phyloP scores from a whole-genome alignment of 352 stramenopile genomes.

The Phytophthora ohioensis region DNA sequence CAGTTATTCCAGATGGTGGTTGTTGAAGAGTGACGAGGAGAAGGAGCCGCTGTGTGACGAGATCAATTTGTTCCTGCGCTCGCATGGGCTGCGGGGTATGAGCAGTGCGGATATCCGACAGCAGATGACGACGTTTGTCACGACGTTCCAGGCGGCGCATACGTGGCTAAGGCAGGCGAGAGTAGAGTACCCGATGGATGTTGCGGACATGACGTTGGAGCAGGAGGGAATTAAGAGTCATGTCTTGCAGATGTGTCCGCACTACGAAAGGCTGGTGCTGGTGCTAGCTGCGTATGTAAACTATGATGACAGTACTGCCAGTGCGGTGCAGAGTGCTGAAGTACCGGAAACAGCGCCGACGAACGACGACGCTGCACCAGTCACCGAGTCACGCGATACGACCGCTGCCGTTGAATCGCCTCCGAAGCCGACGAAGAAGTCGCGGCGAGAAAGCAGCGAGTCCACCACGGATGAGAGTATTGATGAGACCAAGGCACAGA shows the following conservation, averaged over 20 bases:
- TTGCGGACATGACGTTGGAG: conserved; percentile 25
- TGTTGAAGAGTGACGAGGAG: conserved; percentile 27
- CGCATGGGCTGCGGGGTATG: conserved; percentile 37
- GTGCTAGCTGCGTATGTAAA: conserved; percentile 43
- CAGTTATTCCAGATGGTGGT: conserved; percentile 52
- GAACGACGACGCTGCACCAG: conserved; percentile 3
- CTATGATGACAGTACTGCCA: conserved; percentile 28
- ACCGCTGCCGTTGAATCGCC: not conserved
- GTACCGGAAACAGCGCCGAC: not conserved
- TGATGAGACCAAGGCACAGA: conserved; percentile 45
- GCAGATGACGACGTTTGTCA: conserved; percentile 41
- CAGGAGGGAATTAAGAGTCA: conserved; percentile 45
- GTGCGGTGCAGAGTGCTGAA: conserved; percentile 6
- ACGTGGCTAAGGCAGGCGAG: conserved; percentile 44
- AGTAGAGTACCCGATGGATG: conserved; percentile 29
- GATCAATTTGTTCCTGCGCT: conserved; percentile 48
- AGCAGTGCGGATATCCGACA: conserved; percentile 35
- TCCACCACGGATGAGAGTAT: not conserved
- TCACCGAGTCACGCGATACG: not conserved
- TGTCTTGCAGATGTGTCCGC: conserved; percentile 48
- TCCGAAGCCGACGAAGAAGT: conserved; percentile 1
- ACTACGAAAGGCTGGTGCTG: conserved; percentile 48
- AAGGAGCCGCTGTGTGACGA: conserved; percentile 47
- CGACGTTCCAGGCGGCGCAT: conserved; percentile 47
- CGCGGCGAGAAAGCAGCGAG: conserved; percentile 19